A percentile compares a stretch with the other conserved stretches of the same genome.
Evolutionary conservation across 768 basidiomycete species (phyloP).

Genomic region (Cystobasidium tubakii): DNA sequence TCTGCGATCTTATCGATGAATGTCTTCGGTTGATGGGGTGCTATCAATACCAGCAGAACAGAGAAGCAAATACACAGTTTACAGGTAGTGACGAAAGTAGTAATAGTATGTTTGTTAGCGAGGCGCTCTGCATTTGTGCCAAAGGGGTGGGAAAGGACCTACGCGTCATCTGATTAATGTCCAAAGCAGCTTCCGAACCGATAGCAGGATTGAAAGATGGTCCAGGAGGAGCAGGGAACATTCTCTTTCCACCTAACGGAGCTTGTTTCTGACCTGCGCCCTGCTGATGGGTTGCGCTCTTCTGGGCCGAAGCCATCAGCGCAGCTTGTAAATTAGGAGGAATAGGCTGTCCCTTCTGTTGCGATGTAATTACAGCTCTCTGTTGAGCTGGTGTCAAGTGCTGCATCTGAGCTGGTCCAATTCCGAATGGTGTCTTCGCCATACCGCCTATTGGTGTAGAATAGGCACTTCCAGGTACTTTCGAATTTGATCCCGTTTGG

Average conservation of each 20-base stretch:
- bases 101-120: too few species aligned
- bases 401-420: constrained; percentile 1
- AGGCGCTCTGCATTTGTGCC: too few species aligned
- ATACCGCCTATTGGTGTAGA: constrained; percentile 1
- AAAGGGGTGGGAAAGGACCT: constrained; percentile 15
- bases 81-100: not conserved
- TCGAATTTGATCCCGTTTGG: constrained; percentile 39
- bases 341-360: constrained; percentile 14
- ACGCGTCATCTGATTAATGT: not conserved
- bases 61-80: not conserved
- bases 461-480: not conserved
- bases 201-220: constrained; percentile 30
- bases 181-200: not conserved
- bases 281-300: not conserved
- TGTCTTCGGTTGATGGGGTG: constrained; percentile 59
- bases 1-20: constrained; percentile 87
- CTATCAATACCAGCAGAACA: constrained; percentile 47
- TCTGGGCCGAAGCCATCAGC: not conserved
- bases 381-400: constrained; percentile 27
- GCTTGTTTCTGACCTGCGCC: not conserved
- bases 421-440: not conserved
- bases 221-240: constrained; percentile 24
- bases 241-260: constrained; percentile 2
- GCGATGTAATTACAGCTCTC: not conserved
- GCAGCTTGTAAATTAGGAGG: constrained; percentile 1